phyloP scores from a whole-genome alignment of 352 stramenopile species.

The Thalassiosira oceanica region DNA sequence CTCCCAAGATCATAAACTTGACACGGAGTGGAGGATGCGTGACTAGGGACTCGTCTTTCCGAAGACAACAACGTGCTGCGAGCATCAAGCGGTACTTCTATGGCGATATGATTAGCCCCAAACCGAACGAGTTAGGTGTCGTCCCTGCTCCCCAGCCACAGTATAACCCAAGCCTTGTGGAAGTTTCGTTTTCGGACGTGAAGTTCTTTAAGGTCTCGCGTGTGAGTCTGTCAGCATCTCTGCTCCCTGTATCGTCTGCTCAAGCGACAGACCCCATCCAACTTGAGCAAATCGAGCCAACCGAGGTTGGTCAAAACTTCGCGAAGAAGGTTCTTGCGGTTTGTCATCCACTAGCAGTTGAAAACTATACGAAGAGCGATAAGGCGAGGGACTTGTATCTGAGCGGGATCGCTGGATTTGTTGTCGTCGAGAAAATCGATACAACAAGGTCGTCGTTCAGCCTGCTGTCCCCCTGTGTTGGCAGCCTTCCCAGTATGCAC shows the following conservation, averaged over 20 bases:
- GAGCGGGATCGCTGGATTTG: slow-evolving; percentile 72
- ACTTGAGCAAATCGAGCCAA: slow-evolving; percentile 37
- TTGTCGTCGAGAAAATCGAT: slow-evolving; percentile 71
- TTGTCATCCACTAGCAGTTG: slow-evolving; percentile 71
- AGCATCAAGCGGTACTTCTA: slow-evolving; percentile 79
- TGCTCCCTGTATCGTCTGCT: slow-evolving; percentile 73
- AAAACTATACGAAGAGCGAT: slow-evolving; percentile 58
- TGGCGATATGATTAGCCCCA: slow-evolving; percentile 61
- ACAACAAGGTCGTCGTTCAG: slow-evolving; percentile 62
- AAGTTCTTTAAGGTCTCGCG: slow-evolving; percentile 64
- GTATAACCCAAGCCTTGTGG: slow-evolving; percentile 59
- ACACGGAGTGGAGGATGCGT: slow-evolving; percentile 70
- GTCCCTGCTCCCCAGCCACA: no score
- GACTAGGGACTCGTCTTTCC: slow-evolving; percentile 54
- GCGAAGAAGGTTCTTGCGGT: slow-evolving; percentile 69
- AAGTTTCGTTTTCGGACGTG: slow-evolving; percentile 62
- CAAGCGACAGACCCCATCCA: slow-evolving; percentile 79
- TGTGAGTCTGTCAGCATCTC: slow-evolving; percentile 60
- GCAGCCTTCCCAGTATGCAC: slow-evolving; percentile 65
- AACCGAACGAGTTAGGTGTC: no score
- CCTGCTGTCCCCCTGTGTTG: slow-evolving; percentile 71
- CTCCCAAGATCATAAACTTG: slow-evolving; percentile 78
- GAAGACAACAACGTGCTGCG: slow-evolving; percentile 47
- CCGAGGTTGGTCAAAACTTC: slow-evolving; percentile 50
- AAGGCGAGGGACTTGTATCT: slow-evolving; percentile 65